Evolutionary conservation across 345 rosid genomes (phyloP), one percentile per base, ranked within the genome.

Genomic region (Eutrema heterophyllum): DNA sequence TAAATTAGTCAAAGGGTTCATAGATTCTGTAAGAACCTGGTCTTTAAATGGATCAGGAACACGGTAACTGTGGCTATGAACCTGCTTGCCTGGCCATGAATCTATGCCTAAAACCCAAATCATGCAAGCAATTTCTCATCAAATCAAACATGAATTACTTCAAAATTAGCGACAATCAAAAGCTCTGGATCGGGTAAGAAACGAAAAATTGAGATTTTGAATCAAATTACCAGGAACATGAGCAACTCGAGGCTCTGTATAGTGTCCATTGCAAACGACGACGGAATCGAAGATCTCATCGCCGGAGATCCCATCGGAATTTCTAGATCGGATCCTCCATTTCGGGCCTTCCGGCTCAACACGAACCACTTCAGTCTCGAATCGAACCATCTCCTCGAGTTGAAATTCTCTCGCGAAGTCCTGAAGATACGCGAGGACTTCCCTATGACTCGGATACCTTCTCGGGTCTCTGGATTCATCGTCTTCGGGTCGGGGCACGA

Each of bases 41-140:
- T 65, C 72, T 64, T 54, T 36, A 73, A 83, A 89, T 39, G 84
- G 86, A 53, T 63, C 60, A 1, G 95, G 93, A 62, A 72, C 59
- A 27, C 98, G 86, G 44, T 94, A 91, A 52, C 82, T 94, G 80
- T 91, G 97, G 78, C 98, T 89, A 77, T 94, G 92, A 64, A 88
- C 68, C 70, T 91, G 96, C 88, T 87, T 91, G 45, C 98, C 97
- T 0, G 95, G 98, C 98, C 98, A 94, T 52, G 73, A 62, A 60
- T 81, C 73, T 38, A 89, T 81, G 27, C 97, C 98, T 89, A 13
- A 72, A 66, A 41, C 15, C 14, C 38, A 36, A 57, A n/a, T 27
- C 39, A 55, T n/a, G 18, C 43, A 38, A 40, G 32, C 6, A 15
- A 49, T 26, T 27, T 55, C 32, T 16, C 33, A 43, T 43, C 6